A percentile compares a stretch with the other conserved stretches of the same genome.
Conservation (phyloP, 1,139 yeast genomes). For the Hyphopichia pseudoburtonii region DNA sequence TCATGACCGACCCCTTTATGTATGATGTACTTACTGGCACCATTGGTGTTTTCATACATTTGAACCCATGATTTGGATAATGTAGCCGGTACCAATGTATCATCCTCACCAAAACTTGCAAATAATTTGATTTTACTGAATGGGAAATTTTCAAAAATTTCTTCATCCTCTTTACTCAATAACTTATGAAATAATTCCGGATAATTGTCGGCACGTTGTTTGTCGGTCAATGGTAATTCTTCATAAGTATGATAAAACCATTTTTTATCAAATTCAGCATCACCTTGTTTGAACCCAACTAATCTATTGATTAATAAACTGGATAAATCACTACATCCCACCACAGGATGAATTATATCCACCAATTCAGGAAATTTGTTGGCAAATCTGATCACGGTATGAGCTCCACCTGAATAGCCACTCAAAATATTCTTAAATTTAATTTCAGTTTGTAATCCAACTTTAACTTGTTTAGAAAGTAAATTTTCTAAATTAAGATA, state of each 20-base stretch:
- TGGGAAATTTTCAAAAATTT: conserved; percentile 38
- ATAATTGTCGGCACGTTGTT: conserved; percentile 24
- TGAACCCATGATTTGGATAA: conserved; percentile 37
- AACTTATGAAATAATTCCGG: conserved; percentile 40
- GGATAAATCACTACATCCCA: conserved; percentile 47
- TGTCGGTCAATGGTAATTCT: conserved; percentile 32
- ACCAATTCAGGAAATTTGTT: conserved; percentile 37
- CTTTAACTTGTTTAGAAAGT: conserved; percentile 22
- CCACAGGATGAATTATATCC: conserved; percentile 43
- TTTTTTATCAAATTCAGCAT: conserved; percentile 23
- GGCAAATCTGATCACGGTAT: conserved; percentile 51
- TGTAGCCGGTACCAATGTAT: conserved; percentile 37
- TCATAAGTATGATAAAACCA: conserved; percentile 34
- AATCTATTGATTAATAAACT: conserved; percentile 44
- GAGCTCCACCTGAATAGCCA: conserved; percentile 67
- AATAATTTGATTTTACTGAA: conserved; percentile 31
- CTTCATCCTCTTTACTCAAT: conserved; percentile 27
- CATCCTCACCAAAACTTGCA: conserved; percentile 40
- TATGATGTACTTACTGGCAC: conserved; percentile 21
- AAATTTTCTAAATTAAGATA: conserved; percentile 36
- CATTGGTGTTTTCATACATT: conserved; percentile 28
- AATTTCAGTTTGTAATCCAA: conserved; percentile 18
- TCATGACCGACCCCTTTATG: conserved; percentile 39
- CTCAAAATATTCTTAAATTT: conserved; percentile 36
- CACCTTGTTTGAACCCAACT: conserved; percentile 16